Evolutionary conservation across 192 early-diverging fungal species (phyloP), one percentile per base, ranked within the genome.

Genomic region (Glomus cerebriforme): DNA sequence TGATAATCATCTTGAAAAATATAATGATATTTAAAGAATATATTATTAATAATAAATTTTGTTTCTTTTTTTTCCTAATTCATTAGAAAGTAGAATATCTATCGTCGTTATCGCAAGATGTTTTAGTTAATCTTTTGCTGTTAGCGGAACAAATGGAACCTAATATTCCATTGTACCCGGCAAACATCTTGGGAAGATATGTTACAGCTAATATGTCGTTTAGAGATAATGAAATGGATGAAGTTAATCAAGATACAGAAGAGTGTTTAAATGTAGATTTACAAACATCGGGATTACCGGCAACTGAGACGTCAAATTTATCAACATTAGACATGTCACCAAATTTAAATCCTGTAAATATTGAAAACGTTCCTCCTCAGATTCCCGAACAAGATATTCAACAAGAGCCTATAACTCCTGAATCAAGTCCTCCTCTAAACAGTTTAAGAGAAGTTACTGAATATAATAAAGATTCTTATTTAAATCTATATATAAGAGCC

Each of bases 11-110:
- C 8, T 26, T 19, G 7, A 26, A n/a, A 4, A 24, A 47, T 45
- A 8, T 47, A 45, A 47, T 34, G 4, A 17, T 19, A 1, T 43
- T 29, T 8, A 0, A n/a, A 24, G 7, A n/a, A 37, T 24, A 34
- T 6, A 65, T 31, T 31, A 65, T 65, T 65, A 31, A 64, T 31
- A 34, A 68, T 6, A 6, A 17, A n/a, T n/a, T n/a, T n/a, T n/a
- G n/a, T n/a, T n/a, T n/a, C n/a, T n/a, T 31, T 13, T 12, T 10
- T 22, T 63, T 34, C 12, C 8, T 2, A 10, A 34, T 8, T 45
- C 24, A 9, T 54, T 35, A 78, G 59, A 82, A 82, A 67, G 54
- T 68, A 29, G 60, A 77, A 39, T 82, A 82, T 74, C 63, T 82
- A 8, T 68, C 60, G 3, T 79, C 77, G 3, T 73, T 82, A 47